Evolutionary conservation across 2,329 filamentous ascomycete genomes (phyloP).

Genomic region (Ophiocordyceps australis): DNA sequence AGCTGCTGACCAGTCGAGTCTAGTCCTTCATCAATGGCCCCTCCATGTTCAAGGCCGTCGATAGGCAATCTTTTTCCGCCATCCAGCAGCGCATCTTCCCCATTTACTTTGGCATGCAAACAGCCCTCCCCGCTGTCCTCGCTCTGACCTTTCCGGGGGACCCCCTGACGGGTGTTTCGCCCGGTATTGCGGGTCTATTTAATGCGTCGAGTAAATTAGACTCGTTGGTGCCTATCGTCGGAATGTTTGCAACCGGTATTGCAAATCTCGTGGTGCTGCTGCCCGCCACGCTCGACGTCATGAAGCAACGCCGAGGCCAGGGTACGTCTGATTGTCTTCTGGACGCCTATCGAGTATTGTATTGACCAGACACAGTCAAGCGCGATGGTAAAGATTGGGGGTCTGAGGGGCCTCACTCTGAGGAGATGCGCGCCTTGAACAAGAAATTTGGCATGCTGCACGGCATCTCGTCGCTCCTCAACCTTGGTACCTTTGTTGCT

Average conservation of each 20-base stretch:
- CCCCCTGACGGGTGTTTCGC: slow-evolving; percentile 23
- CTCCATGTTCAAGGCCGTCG: slow-evolving; percentile 58
- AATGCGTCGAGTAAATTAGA: slow-evolving; percentile 40
- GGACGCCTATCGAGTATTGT: background rate
- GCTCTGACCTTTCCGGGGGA: slow-evolving; percentile 67
- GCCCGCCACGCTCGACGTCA: slow-evolving; percentile 57
- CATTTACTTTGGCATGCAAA: slow-evolving; percentile 76
- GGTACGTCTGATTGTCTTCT: slow-evolving; percentile 24
- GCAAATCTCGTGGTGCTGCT: slow-evolving; percentile 55
- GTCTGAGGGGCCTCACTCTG: slow-evolving; percentile 60
- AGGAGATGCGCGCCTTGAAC: slow-evolving; percentile 70
- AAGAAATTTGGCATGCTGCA: slow-evolving; percentile 65
- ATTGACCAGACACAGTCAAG: slow-evolving; percentile 37
- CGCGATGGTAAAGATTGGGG: slow-evolving; percentile 79
- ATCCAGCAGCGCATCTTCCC: slow-evolving; percentile 73
- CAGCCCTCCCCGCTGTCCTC: slow-evolving; percentile 51
- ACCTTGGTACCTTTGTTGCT: slow-evolving; percentile 51
- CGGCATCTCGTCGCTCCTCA: slow-evolving; percentile 63
- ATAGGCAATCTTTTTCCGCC: slow-evolving; percentile 62
- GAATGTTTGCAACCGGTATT: slow-evolving; percentile 52
- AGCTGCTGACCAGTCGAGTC: background rate
- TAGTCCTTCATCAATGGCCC: slow-evolving; percentile 61
- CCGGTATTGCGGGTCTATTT: slow-evolving; percentile 35
- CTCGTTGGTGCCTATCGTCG: slow-evolving; percentile 49
- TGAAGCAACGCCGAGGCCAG: slow-evolving; percentile 62